Evolutionary conservation across 345 rosid species (phyloP).

Genomic region (Toxicodendron radicans): DNA sequence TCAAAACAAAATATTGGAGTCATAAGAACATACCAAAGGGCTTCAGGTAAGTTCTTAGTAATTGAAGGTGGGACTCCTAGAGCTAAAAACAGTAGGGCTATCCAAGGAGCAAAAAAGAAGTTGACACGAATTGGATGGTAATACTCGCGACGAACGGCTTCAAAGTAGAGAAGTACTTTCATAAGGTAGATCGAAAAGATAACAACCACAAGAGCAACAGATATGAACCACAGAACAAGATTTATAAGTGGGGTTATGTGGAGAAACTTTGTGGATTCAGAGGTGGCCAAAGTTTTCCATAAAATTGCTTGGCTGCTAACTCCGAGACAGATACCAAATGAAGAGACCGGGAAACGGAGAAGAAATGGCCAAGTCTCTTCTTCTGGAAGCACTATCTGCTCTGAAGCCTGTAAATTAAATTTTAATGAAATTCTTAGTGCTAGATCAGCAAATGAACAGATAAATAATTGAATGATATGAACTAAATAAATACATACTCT

Average conservation of each 20-base stretch:
- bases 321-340: conserved; percentile 91
- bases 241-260: conserved; percentile 49
- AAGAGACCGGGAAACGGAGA: conserved; percentile 69
- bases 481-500: conserved; percentile 41
- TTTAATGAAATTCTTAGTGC: neutral
- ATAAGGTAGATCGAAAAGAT: conserved; percentile 57
- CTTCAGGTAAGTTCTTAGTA: conserved; percentile 35
- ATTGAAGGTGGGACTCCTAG: conserved; percentile 72
- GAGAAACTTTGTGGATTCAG: conserved; percentile 65
- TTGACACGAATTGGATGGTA: conserved; percentile 85
- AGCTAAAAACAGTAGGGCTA: conserved; percentile 70
- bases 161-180: conserved; percentile 66
- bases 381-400: conserved; percentile 70
- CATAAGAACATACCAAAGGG: conserved; percentile 86
- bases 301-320: conserved; percentile 86
- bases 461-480: neutral
- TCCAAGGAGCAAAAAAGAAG: conserved; percentile 95
- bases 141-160: conserved; percentile 87
- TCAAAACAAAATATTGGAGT: conserved; percentile 69
- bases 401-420: conserved; percentile 49
- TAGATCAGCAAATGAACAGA: neutral
- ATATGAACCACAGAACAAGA: conserved; percentile 67
- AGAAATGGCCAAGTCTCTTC: conserved; percentile 92
- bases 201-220: conserved; percentile 46
- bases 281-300: conserved; percentile 80